Evolutionary conservation across 352 stramenopile genomes (phyloP).

Genomic region (Plasmopara muralis): DNA sequence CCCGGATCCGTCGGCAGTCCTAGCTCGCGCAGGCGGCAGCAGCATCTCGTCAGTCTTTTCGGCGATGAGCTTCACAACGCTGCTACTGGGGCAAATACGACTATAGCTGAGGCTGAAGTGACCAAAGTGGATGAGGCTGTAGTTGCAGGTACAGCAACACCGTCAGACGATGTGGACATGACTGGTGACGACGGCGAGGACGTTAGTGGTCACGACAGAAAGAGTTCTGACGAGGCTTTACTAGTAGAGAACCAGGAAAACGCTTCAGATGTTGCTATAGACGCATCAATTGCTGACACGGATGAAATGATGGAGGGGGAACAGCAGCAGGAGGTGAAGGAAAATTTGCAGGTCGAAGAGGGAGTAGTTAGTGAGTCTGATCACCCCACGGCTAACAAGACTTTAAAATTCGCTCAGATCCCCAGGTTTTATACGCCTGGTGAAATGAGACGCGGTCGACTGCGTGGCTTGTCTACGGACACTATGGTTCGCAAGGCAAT

Average conservation of each 20-base stretch:
- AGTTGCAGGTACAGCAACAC: not conserved
- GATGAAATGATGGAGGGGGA: conserved; percentile 28
- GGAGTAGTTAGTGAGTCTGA: conserved; percentile 11
- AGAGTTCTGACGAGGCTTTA: not conserved
- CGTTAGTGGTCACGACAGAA: conserved; percentile 9
- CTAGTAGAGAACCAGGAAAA: conserved; percentile 15
- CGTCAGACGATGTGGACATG: conserved; percentile 45
- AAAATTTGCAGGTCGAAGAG: conserved; percentile 7
- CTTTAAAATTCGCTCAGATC: conserved; percentile 32
- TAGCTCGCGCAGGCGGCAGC: conserved; percentile 42
- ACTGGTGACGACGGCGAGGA: conserved; percentile 20
- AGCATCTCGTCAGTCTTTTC: conserved; percentile 72
- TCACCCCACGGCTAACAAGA: conserved; percentile 29
- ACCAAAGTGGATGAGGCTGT: conserved; percentile 9
- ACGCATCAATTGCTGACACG: conserved; percentile 6
- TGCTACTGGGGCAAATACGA: conserved; percentile 7
- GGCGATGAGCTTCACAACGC: conserved; percentile 57
- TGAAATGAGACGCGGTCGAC: conserved; percentile 46
- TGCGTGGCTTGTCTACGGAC: conserved; percentile 58
- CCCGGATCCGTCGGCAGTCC: conserved; percentile 31
- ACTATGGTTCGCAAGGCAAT: conserved; percentile 50
- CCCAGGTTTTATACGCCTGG: conserved; percentile 68
- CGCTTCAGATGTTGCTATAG: not conserved
- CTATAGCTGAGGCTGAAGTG: conserved; percentile 11
- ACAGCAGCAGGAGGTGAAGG: conserved; percentile 5